A percentile compares a stretch with the other conserved stretches of the same genome.
phyloP scores from a whole-genome alignment of 805 yeast genomes.

The Wickerhamomyces mucosus region DNA sequence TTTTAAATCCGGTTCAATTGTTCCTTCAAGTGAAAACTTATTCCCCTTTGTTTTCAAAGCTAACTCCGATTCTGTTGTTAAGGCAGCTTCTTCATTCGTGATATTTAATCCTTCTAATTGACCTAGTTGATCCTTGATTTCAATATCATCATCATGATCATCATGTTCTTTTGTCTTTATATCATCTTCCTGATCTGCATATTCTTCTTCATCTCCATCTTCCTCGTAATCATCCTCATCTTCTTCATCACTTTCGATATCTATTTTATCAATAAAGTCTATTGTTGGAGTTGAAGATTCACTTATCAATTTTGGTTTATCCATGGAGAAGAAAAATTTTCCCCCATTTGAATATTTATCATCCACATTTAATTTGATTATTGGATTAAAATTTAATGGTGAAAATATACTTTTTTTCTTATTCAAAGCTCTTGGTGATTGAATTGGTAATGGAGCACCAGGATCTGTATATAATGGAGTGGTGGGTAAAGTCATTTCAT shows the following conservation, averaged over 20 bases:
- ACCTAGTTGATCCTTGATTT: neutral
- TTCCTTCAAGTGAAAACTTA: constrained; percentile 1
- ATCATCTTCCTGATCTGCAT: no score
- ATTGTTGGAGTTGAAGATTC: constrained; percentile 15
- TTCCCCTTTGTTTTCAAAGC: neutral
- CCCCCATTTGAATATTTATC: constrained; percentile 88
- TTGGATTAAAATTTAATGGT: constrained; percentile 74
- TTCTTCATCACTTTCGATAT: constrained; percentile 15
- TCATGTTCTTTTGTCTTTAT: constrained; percentile 11
- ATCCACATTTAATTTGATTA: constrained; percentile 67
- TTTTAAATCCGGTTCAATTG: constrained; percentile 13
- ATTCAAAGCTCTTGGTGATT: constrained; percentile 29
- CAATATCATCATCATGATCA: constrained; percentile 2
- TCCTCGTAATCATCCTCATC: constrained; percentile 18
- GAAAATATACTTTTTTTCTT: constrained; percentile 61
- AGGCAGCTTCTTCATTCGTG: neutral
- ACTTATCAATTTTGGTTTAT: constrained; percentile 9
- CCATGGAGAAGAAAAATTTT: constrained; percentile 47
- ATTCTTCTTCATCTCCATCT: constrained; percentile 13
- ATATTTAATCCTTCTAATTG: neutral
- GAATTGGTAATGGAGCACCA: constrained; percentile 71
- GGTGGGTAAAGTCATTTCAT: constrained; percentile 44
- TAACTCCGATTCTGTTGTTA: neutral
- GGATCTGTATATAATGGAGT: constrained; percentile 65
- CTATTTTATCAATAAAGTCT: constrained; percentile 5